phyloP scores from a whole-genome alignment of 805 yeast species.

The Lipomyces lipofer region DNA sequence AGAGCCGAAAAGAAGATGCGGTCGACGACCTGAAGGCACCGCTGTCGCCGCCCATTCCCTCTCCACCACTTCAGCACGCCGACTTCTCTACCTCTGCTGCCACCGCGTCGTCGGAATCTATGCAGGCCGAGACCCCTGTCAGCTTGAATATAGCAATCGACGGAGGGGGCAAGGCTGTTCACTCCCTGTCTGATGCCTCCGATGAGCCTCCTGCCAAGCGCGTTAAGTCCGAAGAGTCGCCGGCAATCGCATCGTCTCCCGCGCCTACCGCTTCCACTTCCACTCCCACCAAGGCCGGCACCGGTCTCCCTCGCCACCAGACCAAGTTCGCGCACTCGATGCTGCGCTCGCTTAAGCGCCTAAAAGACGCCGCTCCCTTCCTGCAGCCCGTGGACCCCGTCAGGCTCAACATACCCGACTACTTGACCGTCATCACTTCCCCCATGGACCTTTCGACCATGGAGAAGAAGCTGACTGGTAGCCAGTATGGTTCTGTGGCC shows the following conservation, averaged over 20 bases:
- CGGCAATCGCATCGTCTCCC: not conserved
- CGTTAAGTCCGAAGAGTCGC: conserved; percentile 12
- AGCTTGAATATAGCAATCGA: too few relatives aligned
- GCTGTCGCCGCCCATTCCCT: conserved; percentile 30
- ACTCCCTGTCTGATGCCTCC: conserved; percentile 25
- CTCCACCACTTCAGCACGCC: conserved; percentile 27
- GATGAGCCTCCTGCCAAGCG: conserved; percentile 4
- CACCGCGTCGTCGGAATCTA: not conserved
- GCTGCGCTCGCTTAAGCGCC: conserved; percentile 80
- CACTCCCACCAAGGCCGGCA: conserved; percentile 1
- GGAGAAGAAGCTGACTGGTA: conserved; percentile 69
- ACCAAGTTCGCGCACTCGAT: conserved; percentile 74
- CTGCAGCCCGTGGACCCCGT: conserved; percentile 85
- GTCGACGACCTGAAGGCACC: conserved; percentile 20
- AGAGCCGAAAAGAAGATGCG: conserved; percentile 1
- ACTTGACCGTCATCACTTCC: conserved; percentile 73
- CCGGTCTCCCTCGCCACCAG: conserved; percentile 60
- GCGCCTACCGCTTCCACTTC: not conserved
- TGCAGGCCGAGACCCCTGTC: conserved; percentile 12
- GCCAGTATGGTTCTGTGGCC: conserved; percentile 71
- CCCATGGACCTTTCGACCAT: conserved; percentile 96
- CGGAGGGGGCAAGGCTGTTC: conserved; percentile 20
- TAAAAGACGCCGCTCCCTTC: conserved; percentile 92
- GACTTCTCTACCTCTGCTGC: conserved; percentile 1
- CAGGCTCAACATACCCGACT: conserved; percentile 85